Conservation (phyloP, 2,329 filamentous ascomycete genomes). For the Tolypocladium ovalisporum region DNA sequence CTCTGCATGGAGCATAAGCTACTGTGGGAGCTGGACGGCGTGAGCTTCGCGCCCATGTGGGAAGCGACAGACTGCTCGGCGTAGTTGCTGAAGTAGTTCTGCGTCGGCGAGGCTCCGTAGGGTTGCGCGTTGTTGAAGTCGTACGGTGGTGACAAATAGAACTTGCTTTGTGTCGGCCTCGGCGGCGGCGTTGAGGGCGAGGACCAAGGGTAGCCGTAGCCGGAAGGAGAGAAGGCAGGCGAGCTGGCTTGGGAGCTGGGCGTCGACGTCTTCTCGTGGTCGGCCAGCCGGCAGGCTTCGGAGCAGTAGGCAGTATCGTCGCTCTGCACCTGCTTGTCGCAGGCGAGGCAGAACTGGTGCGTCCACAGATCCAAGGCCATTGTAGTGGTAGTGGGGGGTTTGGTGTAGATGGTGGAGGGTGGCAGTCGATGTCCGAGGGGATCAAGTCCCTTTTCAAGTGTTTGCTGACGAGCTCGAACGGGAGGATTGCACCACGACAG, state of each 20-base stretch:
- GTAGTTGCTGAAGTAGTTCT: constrained; percentile 15
- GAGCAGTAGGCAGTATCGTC: constrained; percentile 80
- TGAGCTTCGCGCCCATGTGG: constrained; percentile 32
- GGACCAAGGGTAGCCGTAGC: constrained; percentile 38
- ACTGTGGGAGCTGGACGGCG: constrained; percentile 70
- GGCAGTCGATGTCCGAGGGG: constrained; percentile 2
- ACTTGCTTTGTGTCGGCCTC: constrained; percentile 26
- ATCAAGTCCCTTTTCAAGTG: constrained; percentile 1
- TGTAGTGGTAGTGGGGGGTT: constrained; percentile 14
- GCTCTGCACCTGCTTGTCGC: constrained; percentile 68
- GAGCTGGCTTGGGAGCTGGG: constrained; percentile 48
- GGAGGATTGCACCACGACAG: neutral
- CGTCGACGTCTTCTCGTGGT: constrained; percentile 63
- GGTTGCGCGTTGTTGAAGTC: constrained; percentile 58
- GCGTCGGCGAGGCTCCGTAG: constrained; percentile 39
- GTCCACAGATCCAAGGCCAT: constrained; percentile 62
- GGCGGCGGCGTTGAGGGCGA: constrained; percentile 13
- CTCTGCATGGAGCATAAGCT: constrained; percentile 74
- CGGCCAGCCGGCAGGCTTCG: constrained; percentile 78
- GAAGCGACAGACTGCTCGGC: constrained; percentile 6
- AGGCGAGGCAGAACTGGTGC: constrained; percentile 86
- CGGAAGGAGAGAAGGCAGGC: constrained; percentile 34
- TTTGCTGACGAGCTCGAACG: neutral
- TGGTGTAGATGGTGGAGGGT: constrained; percentile 7
- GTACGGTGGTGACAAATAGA: constrained; percentile 64